Conservation (phyloP, 441 rosid species). For the Eugenia klotzschiana region DNA sequence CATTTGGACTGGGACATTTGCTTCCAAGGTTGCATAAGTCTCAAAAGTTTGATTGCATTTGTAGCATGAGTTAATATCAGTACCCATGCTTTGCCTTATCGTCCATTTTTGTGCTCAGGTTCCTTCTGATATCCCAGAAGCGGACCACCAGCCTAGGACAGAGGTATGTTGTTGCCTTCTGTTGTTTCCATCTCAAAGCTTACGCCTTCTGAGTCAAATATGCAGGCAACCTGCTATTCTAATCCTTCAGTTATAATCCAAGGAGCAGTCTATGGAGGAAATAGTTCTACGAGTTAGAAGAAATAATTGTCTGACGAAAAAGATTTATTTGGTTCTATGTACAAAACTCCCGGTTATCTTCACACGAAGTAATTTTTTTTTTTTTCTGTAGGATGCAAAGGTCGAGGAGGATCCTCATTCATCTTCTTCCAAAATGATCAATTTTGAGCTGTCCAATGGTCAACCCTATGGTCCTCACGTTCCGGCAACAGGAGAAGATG, state of each 20-base stretch:
- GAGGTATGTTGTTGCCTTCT: neutral
- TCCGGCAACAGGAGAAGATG: neutral
- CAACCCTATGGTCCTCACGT: neutral
- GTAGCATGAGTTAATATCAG: neutral
- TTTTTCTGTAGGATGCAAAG: neutral
- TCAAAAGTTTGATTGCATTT: neutral
- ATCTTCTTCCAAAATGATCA: neutral
- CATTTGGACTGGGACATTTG: neutral
- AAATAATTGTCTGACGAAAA: neutral
- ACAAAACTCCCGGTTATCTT: neutral
- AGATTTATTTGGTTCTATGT: neutral
- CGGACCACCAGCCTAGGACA: neutral
- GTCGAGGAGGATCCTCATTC: neutral
- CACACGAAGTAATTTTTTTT: neutral
- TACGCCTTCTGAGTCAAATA: neutral
- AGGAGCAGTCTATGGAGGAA: neutral
- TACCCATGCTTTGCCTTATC: neutral
- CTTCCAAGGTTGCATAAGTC: neutral
- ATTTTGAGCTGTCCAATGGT: conserved; percentile 1
- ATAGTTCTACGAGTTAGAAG: neutral
- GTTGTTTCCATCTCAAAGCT: neutral
- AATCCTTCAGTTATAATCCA: neutral
- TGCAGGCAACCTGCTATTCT: neutral
- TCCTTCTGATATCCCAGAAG: neutral
- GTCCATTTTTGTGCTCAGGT: neutral